Evolutionary conservation across 2,329 filamentous ascomycete genomes (phyloP).

Genomic region (Aspergillus pseudonomiae): DNA sequence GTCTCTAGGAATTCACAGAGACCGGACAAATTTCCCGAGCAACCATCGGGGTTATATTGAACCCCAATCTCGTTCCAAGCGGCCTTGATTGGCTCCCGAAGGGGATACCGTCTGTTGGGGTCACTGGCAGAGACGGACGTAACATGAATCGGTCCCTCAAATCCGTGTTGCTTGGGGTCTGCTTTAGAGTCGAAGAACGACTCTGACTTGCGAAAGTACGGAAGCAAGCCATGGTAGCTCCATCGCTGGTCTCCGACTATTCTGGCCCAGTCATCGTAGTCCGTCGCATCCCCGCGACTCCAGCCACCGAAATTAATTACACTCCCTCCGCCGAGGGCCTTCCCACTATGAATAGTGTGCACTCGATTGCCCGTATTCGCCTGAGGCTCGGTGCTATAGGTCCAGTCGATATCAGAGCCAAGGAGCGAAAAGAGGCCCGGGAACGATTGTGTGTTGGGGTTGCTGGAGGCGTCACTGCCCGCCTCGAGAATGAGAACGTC

Average conservation of each 20-base stretch:
- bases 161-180: constrained; percentile 6
- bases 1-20: too few species aligned
- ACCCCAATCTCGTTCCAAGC: too few species aligned
- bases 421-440: neutral
- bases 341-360: neutral
- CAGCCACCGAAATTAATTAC: constrained; percentile 13
- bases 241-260: constrained; percentile 23
- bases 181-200: constrained; percentile 1
- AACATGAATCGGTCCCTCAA: neutral
- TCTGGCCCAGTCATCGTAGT: constrained; percentile 28
- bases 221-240: constrained; percentile 25
- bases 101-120: too few species aligned
- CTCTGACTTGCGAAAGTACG: constrained; percentile 23
- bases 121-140: neutral
- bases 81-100: too few species aligned
- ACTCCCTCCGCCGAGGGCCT: constrained; percentile 1
- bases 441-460: too few species aligned
- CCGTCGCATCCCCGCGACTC: constrained; percentile 21
- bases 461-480: neutral
- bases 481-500: neutral
- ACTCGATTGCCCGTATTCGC: neutral
- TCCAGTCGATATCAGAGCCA: constrained; percentile 2
- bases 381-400: neutral
- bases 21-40: too few species aligned
- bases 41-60: too few species aligned